Evolutionary conservation across 1,284 basidiomycete species (phyloP), one percentile per base, ranked within the genome.

Genomic region (Gymnopus androsaceus): DNA sequence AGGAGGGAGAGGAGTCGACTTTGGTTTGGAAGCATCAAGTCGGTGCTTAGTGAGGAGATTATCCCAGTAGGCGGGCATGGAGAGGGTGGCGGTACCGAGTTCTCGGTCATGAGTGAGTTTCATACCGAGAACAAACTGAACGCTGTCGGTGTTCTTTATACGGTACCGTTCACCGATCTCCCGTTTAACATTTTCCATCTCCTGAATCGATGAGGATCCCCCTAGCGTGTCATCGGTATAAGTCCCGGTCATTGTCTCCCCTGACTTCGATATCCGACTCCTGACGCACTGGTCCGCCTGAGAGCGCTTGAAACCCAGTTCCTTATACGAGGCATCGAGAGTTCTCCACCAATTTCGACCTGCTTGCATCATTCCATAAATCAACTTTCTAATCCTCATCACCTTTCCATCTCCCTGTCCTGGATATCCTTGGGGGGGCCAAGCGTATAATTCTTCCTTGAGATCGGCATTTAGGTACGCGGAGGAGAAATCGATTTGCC

Each of bases 301-400:
- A 4, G 50, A 57, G 14, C 28, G 27, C 3, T 28, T 8, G 28
- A 47, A 54, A 2, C 51, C 51, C 34, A 37, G 4, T 2, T 41
- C 44, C 25, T 28, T 28, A 28, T 48, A 55, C 11, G 45, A 49
- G 2, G 38, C 12, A 37, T 65, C 42, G 1, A 73, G 55, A 27
- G 63, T 67, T 42, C 59, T 55, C 40, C 67, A 56, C 70, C 70
- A 74, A 4, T 58, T 44, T n/a, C 61, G 58, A 17, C 63, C 64
- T 8, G 64, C 66, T 57, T 74, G 69, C 48, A 69, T 69, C 0
- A 71, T 61, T 1, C 70, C 66, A 64, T 74, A 75, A 1, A 75
- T 23, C 8, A 66, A 57, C 48, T 71, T 70, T 17, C 56, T 45
- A 6, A 72, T 61, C 15, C 52, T 28, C 23, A 59, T 64, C 3